Evolutionary conservation across 169 alveolate species (phyloP).

Genomic region (Fabrea salina): DNA sequence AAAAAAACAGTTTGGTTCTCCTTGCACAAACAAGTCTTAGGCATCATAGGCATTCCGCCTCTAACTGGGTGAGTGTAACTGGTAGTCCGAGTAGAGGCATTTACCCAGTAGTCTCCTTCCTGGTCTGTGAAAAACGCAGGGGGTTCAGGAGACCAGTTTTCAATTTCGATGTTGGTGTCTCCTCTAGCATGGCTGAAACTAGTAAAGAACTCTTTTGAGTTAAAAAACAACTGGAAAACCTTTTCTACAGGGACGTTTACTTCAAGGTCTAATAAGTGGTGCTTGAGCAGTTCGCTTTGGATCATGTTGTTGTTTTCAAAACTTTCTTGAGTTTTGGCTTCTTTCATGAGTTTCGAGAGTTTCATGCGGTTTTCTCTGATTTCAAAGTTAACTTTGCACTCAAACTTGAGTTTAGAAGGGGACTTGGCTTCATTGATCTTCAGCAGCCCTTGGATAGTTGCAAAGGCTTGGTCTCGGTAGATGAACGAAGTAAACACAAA

Average conservation of each 20-base stretch:
- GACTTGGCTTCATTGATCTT: neutral
- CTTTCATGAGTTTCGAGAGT: neutral
- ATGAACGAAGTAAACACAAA: constrained; percentile 48
- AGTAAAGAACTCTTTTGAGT: neutral
- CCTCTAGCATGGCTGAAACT: neutral
- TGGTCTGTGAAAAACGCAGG: neutral
- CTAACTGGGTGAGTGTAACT: neutral
- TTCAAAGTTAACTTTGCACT: neutral
- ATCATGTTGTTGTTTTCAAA: too few relatives aligned
- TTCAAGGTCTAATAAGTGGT: too few relatives aligned
- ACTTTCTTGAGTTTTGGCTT: neutral
- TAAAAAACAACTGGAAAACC: neutral
- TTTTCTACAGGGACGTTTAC: neutral
- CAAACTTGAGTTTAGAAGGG: neutral
- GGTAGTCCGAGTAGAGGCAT: neutral
- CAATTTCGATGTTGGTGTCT: neutral
- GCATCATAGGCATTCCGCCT: constrained; percentile 26
- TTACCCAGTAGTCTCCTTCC: neutral
- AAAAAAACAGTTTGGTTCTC: constrained; percentile 8
- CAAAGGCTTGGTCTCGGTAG: constrained; percentile 49
- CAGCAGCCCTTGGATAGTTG: constrained; percentile 12
- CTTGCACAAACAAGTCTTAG: neutral
- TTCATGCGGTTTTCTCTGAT: neutral
- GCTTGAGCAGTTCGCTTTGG: too few relatives aligned
- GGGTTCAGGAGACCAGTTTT: neutral